Base-by-base conservation (phyloP, 306 rosid genomes). In the Cotoneaster glaucophyllus region DNA sequence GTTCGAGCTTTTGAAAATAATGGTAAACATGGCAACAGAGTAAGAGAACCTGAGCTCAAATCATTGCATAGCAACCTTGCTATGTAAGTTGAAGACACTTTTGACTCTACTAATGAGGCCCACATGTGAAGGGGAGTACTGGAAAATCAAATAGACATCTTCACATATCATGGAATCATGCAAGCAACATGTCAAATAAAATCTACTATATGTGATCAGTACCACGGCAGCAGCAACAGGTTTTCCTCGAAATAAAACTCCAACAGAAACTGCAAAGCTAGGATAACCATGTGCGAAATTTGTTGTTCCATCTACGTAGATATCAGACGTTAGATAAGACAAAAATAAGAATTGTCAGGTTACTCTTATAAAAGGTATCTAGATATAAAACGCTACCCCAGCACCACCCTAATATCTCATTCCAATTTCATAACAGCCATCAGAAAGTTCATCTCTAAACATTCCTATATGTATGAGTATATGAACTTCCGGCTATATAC, bases 151-250 rank as follows among this genome's bases (percentile, higher is more conserved):
- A 61, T 64, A 64, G 24, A 31, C 43, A 31, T 18, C 25, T 15
- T 8, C 31, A 6, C 43, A 64, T 7, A 19, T 28, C 21, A 62
- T 29, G 39, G 17, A 74, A 74, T 37, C 37, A 75, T 24, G 26
- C n/a, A 74, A 74, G 75, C 70, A 17, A 64, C 15, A 75, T 28
- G 50, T 63, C 62, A 70, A 43, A 78, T 31, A 44, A 21, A 74
- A 74, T 65, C 5, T 7, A 65, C 52, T 45, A n/a, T 45, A 64
- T 25, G 15, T 4, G n/a, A 22, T 72, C 45, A 71, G 59, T 80
- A 94, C 99, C 97, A 95, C 99, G 4, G 96, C 82, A 54, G 97
- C 97, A 72, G 97, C 97, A 48, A 89, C 92, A 78, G 99, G 99
- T 76, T 85, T 92, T 83, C 99, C 99, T 78, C 82, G 87, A 82